Percentiles rank a stretch among this genome's conserved stretches.
These are phyloP conservation scores for Ceratocystis variospora DNA, from an alignment of 2,329 filamentous ascomycete genomes.

Conservation along the genomic window DNA sequence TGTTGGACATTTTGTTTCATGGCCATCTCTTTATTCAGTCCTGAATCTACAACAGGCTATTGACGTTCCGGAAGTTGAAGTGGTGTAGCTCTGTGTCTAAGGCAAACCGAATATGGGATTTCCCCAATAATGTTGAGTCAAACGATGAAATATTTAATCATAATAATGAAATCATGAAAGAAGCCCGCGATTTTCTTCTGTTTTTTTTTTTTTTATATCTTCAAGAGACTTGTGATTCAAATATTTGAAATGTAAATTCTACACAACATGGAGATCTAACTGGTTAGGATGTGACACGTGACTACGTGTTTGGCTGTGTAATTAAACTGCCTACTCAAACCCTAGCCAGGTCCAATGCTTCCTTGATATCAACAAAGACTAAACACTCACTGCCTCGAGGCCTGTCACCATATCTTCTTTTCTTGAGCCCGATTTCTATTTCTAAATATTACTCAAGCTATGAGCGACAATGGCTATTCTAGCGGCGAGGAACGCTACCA, in stretches of 20 bases:
- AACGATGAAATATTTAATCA: constrained; percentile 3
- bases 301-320: neutral
- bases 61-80: neutral
- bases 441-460: constrained; percentile 1
- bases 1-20: neutral
- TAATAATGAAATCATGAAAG: constrained; percentile 7
- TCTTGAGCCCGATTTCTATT: neutral
- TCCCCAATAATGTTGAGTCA: neutral
- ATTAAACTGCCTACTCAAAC: neutral
- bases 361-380: neutral
- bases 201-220: neutral
- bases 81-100: neutral
- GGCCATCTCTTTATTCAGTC: neutral
- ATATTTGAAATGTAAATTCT: too few species aligned
- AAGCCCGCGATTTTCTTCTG: neutral
- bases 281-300: neutral
- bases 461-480: constrained; percentile 17
- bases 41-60: neutral
- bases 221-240: too few species aligned
- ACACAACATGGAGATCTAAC: neutral
- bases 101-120: neutral
- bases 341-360: neutral
- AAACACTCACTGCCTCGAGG: neutral
- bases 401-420: neutral
- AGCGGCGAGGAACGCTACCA: constrained; percentile 36